Evolutionary conservation across 176 grass and related monocot species (phyloP).

Genomic region (Carex myosuroides): DNA sequence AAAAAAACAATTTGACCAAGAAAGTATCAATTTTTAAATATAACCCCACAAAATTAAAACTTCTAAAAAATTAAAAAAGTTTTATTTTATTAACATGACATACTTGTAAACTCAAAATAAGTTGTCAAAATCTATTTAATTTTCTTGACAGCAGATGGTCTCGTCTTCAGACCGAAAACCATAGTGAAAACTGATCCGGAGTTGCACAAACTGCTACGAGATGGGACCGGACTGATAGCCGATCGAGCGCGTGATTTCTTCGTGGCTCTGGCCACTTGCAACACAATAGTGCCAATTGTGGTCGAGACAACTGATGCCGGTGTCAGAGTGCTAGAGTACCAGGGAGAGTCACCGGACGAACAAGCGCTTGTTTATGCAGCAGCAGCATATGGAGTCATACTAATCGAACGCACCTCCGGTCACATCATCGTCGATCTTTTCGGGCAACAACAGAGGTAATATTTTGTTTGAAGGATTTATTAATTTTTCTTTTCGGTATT

Average conservation of each 20-base stretch:
- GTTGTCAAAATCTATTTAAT: not conserved
- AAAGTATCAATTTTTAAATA: not conserved
- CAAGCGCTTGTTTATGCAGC: slow-evolving; percentile 89
- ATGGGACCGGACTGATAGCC: slow-evolving; percentile 33
- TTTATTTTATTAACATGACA: not conserved
- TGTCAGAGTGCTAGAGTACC: slow-evolving; percentile 55
- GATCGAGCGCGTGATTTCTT: slow-evolving; percentile 56
- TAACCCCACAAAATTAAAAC: not conserved
- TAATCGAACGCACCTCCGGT: slow-evolving; percentile 79
- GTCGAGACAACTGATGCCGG: not conserved
- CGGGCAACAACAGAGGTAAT: slow-evolving; percentile 64
- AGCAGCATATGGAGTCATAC: slow-evolving; percentile 62
- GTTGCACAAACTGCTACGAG: slow-evolving; percentile 34
- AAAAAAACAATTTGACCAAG: not conserved
- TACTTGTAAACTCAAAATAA: not conserved
- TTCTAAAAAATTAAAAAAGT: not conserved
- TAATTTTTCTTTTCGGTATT: not conserved
- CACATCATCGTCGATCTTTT: slow-evolving; percentile 77
- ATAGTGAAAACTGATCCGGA: slow-evolving; percentile 49
- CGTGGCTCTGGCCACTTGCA: slow-evolving; percentile 66
- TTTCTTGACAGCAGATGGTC: slow-evolving; percentile 22
- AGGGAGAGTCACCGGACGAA: slow-evolving; percentile 94
- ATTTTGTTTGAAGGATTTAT: not conserved
- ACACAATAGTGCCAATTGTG: slow-evolving; percentile 81
- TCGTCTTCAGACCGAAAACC: slow-evolving; percentile 37